Evolutionary conservation across 495 filamentous ascomycete genomes (phyloP), one percentile per base, ranked within the genome.

Genomic region (Entonaema liquescens): DNA sequence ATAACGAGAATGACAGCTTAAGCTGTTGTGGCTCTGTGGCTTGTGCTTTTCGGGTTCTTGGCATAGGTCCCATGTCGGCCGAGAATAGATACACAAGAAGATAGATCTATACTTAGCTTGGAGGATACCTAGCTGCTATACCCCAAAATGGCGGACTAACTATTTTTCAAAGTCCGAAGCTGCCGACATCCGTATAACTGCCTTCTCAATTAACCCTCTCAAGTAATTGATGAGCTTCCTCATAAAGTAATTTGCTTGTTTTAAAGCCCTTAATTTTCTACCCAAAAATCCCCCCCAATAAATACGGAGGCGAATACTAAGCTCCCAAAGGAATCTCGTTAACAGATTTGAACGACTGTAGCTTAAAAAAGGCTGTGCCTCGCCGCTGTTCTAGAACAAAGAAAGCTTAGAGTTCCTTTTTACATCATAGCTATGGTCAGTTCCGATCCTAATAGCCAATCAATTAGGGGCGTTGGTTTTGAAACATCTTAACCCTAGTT

Each of bases 211-310:
- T 21, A 47, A 11, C 17, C 17, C 42, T 15, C 42, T 11, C 19
- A 4, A 13, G 42, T 21, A 47, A 12, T 47, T 47, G 42, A 9
- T 47, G 42, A 53, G 23, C 49, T 53, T 53, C 49, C 49, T 53
- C 7, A 28, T 29, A 12, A 21, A n/a, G 53, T 9, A 26, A 44
- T 36, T 62, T 42, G 42, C 28, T 53, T 55, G 13, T 58, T 19
- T 62, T 31, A 19, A 19, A 47, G 52, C 67, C 67, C 55, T 70
- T 69, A 69, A 69, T 69, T 50, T 63, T 69, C 23, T 53, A 26
- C 33, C 13, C 17, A 44, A 21, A 25, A 56, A 65, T 61, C 62
- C 62, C 58, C 50, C 40, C n/a, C 38, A 70, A 65, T 65, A 55
- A 70, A 64, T 35, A 29, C 63, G 61, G 61, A 40, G 67, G 49